phyloP scores from a whole-genome alignment of 768 basidiomycete genomes.

The Daedaleopsis sinensis region DNA sequence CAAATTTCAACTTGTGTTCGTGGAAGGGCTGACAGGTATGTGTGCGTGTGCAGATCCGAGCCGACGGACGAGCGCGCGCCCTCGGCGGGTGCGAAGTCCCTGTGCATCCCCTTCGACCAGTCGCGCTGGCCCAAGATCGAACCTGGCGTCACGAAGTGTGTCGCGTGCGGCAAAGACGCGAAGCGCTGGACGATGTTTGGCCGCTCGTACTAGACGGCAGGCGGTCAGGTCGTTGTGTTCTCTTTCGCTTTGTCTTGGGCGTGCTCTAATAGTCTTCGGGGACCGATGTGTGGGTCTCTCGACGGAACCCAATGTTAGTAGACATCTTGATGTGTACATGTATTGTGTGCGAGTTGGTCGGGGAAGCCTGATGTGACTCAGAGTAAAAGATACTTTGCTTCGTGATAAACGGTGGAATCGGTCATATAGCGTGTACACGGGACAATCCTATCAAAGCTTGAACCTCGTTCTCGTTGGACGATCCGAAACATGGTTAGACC shows the following conservation, averaged over 20 bases:
- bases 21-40: neutral
- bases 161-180: conserved; percentile 83
- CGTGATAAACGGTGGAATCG: no score
- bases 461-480: neutral
- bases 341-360: neutral
- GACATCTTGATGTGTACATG: neutral
- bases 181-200: conserved; percentile 99
- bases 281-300: no score
- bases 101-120: conserved; percentile 97
- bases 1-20: conserved; percentile 5
- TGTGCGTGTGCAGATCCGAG: conserved; percentile 58
- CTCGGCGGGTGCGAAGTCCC: conserved; percentile 95
- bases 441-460: conserved; percentile 10
- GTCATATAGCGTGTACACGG: no score
- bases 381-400: no score
- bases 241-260: no score
- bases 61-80: conserved; percentile 94
- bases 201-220: conserved; percentile 64
- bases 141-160: conserved; percentile 85
- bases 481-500: neutral
- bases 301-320: neutral
- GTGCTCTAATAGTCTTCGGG: no score
- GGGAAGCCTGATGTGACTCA: no score
- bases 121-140: conserved; percentile 77
- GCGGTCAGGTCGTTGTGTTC: no score